Percentiles rank a stretch among this genome's conserved stretches.
phyloP scores from a whole-genome alignment of 768 basidiomycete genomes.

The Panus rudis region DNA sequence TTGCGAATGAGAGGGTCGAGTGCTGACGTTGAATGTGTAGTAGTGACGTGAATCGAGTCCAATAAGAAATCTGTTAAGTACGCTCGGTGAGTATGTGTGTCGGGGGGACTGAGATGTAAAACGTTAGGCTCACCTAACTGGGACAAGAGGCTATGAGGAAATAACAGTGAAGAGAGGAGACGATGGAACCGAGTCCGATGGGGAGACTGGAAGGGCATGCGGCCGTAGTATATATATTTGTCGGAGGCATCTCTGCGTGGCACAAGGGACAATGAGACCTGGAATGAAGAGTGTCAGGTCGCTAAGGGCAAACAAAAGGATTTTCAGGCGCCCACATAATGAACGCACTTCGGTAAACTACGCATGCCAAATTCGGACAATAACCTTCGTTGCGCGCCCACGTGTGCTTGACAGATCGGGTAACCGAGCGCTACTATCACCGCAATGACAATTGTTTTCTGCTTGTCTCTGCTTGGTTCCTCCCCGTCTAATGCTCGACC shows the following conservation, averaged over 20 bases:
- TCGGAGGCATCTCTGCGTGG: constrained; percentile 9
- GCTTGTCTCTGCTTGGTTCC: constrained; percentile 1
- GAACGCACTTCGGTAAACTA: constrained; percentile 16
- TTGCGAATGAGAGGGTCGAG: constrained; percentile 18
- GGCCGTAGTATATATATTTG: constrained; percentile 24
- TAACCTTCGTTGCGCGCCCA: constrained; percentile 12
- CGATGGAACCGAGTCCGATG: constrained; percentile 23
- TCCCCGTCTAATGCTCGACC: neutral
- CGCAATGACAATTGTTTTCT: constrained; percentile 11
- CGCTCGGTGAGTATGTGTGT: neutral
- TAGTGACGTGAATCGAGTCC: constrained; percentile 11
- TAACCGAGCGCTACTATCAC: constrained; percentile 7
- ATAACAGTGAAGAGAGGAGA: constrained; percentile 13
- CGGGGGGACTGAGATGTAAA: neutral
- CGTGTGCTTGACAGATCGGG: constrained; percentile 18
- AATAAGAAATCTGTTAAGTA: constrained; percentile 16
- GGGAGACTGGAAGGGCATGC: constrained; percentile 12
- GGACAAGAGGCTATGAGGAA: constrained; percentile 21
- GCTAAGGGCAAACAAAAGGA: constrained; percentile 27
- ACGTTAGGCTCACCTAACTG: constrained; percentile 18
- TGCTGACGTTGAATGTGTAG: constrained; percentile 21
- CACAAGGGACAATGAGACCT: constrained; percentile 21
- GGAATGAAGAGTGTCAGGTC: constrained; percentile 11
- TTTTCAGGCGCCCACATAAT: constrained; percentile 6
- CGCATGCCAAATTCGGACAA: constrained; percentile 21